Conservation (phyloP, 2,329 filamentous ascomycete species). For the Plenodomus biglobosus region DNA sequence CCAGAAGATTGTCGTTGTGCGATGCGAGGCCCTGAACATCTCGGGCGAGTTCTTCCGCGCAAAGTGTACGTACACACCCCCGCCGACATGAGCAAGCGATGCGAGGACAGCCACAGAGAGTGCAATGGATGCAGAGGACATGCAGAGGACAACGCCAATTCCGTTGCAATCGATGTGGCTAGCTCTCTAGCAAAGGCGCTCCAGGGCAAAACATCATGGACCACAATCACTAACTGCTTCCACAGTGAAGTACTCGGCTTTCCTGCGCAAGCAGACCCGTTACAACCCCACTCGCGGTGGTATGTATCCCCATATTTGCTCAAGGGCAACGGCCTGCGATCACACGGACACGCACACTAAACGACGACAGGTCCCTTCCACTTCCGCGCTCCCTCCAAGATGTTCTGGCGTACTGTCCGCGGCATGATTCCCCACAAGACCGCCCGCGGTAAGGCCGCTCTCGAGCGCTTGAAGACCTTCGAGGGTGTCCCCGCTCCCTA, state of each 20-base stretch:
- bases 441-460: slow-evolving; percentile 88
- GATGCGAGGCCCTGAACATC: slow-evolving; percentile 99
- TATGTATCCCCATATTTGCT: slow-evolving; percentile 52
- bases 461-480: slow-evolving; percentile 99
- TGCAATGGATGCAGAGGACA: slow-evolving; percentile 3
- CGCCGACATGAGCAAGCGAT: slow-evolving; percentile 16
- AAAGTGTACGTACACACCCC: slow-evolving; percentile 80
- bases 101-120: slow-evolving; percentile 14
- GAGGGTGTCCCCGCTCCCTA: slow-evolving; percentile 99
- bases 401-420: slow-evolving; percentile 99
- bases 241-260: slow-evolving; percentile 99
- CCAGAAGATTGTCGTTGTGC: slow-evolving; percentile 99
- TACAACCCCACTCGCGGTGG: slow-evolving; percentile 99
- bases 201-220: slow-evolving; percentile 3
- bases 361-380: slow-evolving; percentile 83
- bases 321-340: neutral
- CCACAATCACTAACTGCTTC: slow-evolving; percentile 21
- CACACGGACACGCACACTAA: slow-evolving; percentile 11
- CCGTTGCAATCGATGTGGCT: slow-evolving; percentile 10
- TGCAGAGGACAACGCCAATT: neutral
- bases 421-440: slow-evolving; percentile 99
- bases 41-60: slow-evolving; percentile 99
- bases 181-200: slow-evolving; percentile 1
- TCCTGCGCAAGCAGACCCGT: slow-evolving; percentile 99
- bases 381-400: slow-evolving; percentile 97